A percentile compares a stretch with the other conserved stretches of the same genome.
These are phyloP conservation scores for Ceratobasidium sp. DNA, from an alignment of 1,284 basidiomycete species.

Conservation along the genomic window DNA sequence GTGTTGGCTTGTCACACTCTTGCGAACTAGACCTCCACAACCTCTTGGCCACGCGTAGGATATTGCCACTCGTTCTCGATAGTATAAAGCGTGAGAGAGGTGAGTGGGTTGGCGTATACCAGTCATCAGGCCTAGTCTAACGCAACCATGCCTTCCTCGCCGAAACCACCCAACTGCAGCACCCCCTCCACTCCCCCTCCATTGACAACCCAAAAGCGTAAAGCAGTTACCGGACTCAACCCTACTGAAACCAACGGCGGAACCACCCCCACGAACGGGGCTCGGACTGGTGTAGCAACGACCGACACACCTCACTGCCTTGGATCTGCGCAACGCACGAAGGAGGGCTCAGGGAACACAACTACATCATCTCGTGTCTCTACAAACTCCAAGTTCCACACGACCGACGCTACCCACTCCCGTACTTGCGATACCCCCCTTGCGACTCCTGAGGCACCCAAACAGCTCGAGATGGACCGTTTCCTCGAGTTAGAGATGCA, in stretches of 20 bases:
- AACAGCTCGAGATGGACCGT: slow-evolving; percentile 11
- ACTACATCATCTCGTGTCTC: neutral
- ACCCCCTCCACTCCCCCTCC: neutral
- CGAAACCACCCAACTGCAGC: neutral
- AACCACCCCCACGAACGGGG: too few relatives aligned
- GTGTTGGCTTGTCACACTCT: neutral
- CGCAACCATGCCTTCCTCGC: neutral
- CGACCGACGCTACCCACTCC: neutral
- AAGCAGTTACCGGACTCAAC: too few relatives aligned
- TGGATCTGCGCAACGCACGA: neutral
- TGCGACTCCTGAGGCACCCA: neutral
- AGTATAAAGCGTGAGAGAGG: neutral
- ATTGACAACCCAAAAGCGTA: neutral
- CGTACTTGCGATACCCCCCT: neutral
- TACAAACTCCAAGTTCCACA: neutral
- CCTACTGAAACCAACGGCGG: too few relatives aligned
- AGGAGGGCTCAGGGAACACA: neutral
- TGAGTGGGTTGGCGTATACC: neutral
- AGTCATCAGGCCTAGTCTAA: neutral
- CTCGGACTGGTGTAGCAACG: neutral
- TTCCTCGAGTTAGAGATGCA: slow-evolving; percentile 19
- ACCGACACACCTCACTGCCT: neutral
- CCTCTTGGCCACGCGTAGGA: neutral
- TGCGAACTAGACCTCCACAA: neutral
- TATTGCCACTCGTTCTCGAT: neutral